Evolutionary conservation across 495 filamentous ascomycete species (phyloP), one percentile per base, ranked within the genome.

Genomic region (Xylaria nigripes): DNA sequence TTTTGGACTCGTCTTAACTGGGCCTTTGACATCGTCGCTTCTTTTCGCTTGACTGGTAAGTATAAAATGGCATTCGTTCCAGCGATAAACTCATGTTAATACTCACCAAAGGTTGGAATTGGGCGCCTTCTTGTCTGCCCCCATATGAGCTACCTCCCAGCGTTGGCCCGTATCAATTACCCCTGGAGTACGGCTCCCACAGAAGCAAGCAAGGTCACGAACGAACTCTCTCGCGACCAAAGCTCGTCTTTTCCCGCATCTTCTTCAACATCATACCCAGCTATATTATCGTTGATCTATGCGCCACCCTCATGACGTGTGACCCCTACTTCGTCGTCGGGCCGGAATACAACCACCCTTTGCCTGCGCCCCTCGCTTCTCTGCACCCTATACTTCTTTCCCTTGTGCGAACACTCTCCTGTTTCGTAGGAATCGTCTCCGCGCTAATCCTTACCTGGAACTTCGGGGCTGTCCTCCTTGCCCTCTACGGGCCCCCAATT

Each of bases 271-370:
- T 85, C 21, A 32, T 81, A 19, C 62, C 74, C 9, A 63, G 70
- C 62, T 90, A 86, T 62, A 61, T 93, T 25, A 24, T 74, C 32
- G 69, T 91, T 18, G 90, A 95, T 63, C 27, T 80, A 32, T 65
- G 86, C 43, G 86, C 87, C 63, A 69, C 80, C 8, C 43, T 83
- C 43, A 81, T 86, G 62, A 83, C 85, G 54, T 72, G 75, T 16
- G 90, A 95, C 61, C 81, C 84, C 0, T 95, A 92, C 74, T 95
- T 90, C 69, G 69, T 69, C 63, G 43, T 70, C 67, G 66, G 75
- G 8, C 72, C 72, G n/a, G 63, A 66, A 61, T n/a, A 56, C 45
- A 30, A 48, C 13, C 19, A 54, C 15, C 48, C 54, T 59, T 22
- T 71, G 67, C 34, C 76, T 51, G 57, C 72, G 54, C 62, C 72